Percentiles rank a stretch among this genome's conserved stretches.
Conservation (phyloP, 176 grass and related monocot species). For the Oryza glumipatula region DNA sequence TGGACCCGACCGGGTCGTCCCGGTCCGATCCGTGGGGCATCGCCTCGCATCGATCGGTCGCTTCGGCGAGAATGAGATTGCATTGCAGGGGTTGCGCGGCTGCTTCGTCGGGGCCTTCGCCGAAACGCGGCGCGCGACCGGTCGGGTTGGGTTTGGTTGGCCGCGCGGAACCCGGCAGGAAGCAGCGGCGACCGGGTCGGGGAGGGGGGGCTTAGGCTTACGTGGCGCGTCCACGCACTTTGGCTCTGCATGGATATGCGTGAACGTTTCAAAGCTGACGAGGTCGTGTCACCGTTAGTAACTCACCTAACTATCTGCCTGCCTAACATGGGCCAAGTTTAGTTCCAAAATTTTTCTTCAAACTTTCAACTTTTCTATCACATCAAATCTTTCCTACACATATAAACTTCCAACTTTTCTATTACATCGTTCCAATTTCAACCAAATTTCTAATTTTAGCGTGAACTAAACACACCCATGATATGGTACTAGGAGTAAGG, state of each 20-base stretch:
- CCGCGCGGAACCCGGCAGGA: conserved; percentile 34
- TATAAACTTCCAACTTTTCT: too few species aligned
- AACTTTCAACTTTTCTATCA: too few species aligned
- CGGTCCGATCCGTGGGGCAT: background rate
- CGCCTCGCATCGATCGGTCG: background rate
- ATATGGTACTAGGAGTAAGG: too few species aligned
- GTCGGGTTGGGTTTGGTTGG: background rate
- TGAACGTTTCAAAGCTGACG: conserved; percentile 31
- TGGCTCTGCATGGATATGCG: background rate
- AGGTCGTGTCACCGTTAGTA: background rate
- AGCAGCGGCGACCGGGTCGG: conserved; percentile 20
- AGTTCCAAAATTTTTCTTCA: too few species aligned
- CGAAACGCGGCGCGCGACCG: background rate
- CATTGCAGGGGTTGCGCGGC: background rate
- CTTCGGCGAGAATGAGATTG: background rate
- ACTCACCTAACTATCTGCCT: background rate
- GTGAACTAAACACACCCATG: too few species aligned
- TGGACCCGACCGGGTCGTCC: conserved; percentile 22
- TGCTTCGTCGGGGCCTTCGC: background rate
- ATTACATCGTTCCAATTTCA: too few species aligned
- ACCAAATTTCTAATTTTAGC: too few species aligned
- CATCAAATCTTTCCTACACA: too few species aligned
- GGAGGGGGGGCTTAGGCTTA: background rate
- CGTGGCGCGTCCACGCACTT: background rate
- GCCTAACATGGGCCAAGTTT: too few species aligned